Percentiles rank a stretch among this genome's conserved stretches.
phyloP scores from a whole-genome alignment of 352 stramenopile genomes.

The Globisporangium polare region DNA sequence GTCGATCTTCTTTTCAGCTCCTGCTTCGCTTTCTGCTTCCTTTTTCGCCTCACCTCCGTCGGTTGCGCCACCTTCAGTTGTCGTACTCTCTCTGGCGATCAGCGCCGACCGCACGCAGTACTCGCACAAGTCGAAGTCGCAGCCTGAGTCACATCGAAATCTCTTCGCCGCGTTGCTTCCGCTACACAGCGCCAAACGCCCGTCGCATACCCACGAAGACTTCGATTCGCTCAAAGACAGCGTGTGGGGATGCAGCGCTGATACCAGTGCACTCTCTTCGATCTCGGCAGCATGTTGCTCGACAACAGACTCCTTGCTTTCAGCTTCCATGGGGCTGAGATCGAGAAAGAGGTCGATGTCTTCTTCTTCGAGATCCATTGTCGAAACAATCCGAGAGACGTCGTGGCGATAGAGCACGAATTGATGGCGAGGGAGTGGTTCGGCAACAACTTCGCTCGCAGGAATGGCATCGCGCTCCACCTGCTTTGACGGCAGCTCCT shows the following conservation, averaged over 20 bases:
- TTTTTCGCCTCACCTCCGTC: slow-evolving; percentile 1
- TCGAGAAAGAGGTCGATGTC: slow-evolving; percentile 57
- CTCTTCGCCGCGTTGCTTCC: slow-evolving; percentile 50
- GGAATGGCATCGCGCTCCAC: slow-evolving; percentile 16
- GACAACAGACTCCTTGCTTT: slow-evolving; percentile 2
- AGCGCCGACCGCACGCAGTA: slow-evolving; percentile 45
- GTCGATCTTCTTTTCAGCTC: slow-evolving; percentile 1
- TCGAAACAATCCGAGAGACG: slow-evolving; percentile 37
- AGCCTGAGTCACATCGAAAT: slow-evolving; percentile 61
- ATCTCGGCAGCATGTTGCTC: slow-evolving; percentile 11
- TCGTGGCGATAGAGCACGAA: slow-evolving; percentile 64
- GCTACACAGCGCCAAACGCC: slow-evolving; percentile 43
- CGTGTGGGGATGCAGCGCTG: slow-evolving; percentile 51
- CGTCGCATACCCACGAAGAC: slow-evolving; percentile 77
- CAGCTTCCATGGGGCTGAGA: slow-evolving; percentile 21
- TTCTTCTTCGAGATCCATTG: slow-evolving; percentile 49
- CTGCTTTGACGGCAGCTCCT: slow-evolving; percentile 37
- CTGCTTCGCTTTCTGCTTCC: slow-evolving; percentile 8
- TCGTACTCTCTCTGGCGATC: slow-evolving; percentile 20
- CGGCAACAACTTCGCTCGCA: slow-evolving; percentile 10
- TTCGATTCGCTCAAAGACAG: slow-evolving; percentile 40
- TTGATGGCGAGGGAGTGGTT: slow-evolving; percentile 39
- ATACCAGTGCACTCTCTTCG: slow-evolving; percentile 24
- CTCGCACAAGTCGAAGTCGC: slow-evolving; percentile 77
- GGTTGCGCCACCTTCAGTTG: neutral